Base-by-base conservation (phyloP, 2,329 filamentous ascomycete genomes). In the Penicillium sp. region DNA sequence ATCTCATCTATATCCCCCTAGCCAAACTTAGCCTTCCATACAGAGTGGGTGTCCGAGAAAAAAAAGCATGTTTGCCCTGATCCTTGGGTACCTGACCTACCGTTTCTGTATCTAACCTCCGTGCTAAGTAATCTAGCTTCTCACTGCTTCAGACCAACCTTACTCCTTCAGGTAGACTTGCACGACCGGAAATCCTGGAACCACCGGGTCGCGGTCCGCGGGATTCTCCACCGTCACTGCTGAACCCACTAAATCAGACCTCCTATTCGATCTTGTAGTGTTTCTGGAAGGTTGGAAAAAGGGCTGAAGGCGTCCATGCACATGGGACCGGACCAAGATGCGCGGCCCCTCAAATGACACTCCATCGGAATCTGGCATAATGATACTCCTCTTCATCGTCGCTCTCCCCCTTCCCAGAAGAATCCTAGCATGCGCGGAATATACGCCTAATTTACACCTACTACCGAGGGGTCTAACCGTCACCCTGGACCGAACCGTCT, bases 231-330 rank as follows among this genome's bases (percentile, higher is more conserved):
- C 59, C 51, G 30, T 56, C 58, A 53, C 58, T 54, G 22, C 26
- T 43, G 55, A 30, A 59, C 51, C 26, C 35, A 38, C 33, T 8
- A 11, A 26, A 10, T 10, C 16, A 33, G 42, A n/a, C 26, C 26
- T 57, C 37, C 38, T 19, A 55, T 64, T 57, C 54, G 59, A 57
- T 54, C 52, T 59, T 62, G 58, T 59, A 22, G 57, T 54, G 38
- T 59, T 59, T 64, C 62, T 59, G 62, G 62, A 61, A 64, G 62
- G 62, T 64, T 53, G 26, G 38, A 38, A 45, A 37, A 53, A 30
- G 19, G 38, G 38, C 53, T 57, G 55, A 30, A 16, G 38, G 38
- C 53, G 55, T 58, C 58, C 46, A 61, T 62, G 60, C 38, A 42
- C 46, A 42, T 45, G 30, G 19, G 19, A 25, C 22, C 25, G 35